A percentile compares a stretch with the other conserved stretches of the same genome.
Conservation (phyloP, 805 yeast genomes). For the Zygosaccharomyces pseudorouxii region DNA sequence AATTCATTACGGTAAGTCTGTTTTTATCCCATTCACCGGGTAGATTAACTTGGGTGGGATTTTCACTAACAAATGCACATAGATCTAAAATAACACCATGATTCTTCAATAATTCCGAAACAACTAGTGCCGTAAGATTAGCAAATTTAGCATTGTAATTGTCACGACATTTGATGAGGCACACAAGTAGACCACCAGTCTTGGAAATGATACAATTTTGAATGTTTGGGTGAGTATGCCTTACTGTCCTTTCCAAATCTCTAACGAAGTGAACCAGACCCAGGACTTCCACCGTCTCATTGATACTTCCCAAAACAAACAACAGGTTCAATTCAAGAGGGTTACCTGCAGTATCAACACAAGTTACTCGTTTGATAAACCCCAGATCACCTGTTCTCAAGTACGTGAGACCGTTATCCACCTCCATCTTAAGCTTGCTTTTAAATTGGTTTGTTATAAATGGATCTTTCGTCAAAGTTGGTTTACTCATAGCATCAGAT, state of each 20-base stretch:
- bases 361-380: slow-evolving; percentile 70
- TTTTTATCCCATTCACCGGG: slow-evolving; percentile 77
- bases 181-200: slow-evolving; percentile 72
- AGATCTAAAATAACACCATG: slow-evolving; percentile 83
- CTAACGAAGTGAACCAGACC: slow-evolving; percentile 88
- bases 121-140: slow-evolving; percentile 77
- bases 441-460: slow-evolving; percentile 52
- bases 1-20: slow-evolving; percentile 58
- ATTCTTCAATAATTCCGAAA: slow-evolving; percentile 67
- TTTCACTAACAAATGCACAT: slow-evolving; percentile 68
- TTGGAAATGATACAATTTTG: slow-evolving; percentile 62
- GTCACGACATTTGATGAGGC: slow-evolving; percentile 62
- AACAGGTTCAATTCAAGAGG: slow-evolving; percentile 60
- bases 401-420: slow-evolving; percentile 59
- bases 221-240: slow-evolving; percentile 45
- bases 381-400: slow-evolving; percentile 94
- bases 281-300: slow-evolving; percentile 83
- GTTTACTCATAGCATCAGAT: slow-evolving; percentile 13
- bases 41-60: slow-evolving; percentile 37
- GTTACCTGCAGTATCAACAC: slow-evolving; percentile 39
- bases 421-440: slow-evolving; percentile 57
- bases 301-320: slow-evolving; percentile 77
- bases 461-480: slow-evolving; percentile 45
- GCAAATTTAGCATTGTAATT: slow-evolving; percentile 46
- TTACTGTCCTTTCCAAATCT: slow-evolving; percentile 73